Percentiles rank a stretch among this genome's conserved stretches.
phyloP scores from a whole-genome alignment of 176 grass and related monocot genomes.

The Eleusine coracana region DNA sequence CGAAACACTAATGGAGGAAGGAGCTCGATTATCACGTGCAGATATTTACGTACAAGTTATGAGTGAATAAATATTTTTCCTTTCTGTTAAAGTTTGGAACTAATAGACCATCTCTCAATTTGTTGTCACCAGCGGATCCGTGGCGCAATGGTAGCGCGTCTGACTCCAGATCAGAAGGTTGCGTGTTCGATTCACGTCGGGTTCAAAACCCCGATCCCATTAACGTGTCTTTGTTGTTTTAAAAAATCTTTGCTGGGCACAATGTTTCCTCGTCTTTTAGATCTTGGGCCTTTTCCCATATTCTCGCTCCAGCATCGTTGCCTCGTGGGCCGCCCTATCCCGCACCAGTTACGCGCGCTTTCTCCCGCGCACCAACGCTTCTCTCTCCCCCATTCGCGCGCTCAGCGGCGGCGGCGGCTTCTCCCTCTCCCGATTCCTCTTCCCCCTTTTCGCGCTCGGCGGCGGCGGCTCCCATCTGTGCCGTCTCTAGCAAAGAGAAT shows the following conservation, averaged over 20 bases:
- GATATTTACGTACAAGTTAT: no score
- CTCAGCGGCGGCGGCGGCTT: not conserved
- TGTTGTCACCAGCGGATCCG: slow-evolving; percentile 41
- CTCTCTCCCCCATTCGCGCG: not conserved
- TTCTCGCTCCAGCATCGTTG: not conserved
- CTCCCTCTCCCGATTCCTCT: not conserved
- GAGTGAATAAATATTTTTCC: no score
- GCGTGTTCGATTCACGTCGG: slow-evolving; percentile 99
- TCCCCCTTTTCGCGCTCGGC: not conserved
- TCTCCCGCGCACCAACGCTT: not conserved
- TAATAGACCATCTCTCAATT: no score
- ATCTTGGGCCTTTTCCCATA: not conserved
- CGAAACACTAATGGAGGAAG: no score
- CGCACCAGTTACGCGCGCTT: not conserved
- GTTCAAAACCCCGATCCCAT: slow-evolving; percentile 54
- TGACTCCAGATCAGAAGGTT: slow-evolving; percentile 99
- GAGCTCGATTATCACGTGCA: no score
- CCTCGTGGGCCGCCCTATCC: not conserved
- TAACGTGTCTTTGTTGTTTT: no score
- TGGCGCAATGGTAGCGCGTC: slow-evolving; percentile 99
- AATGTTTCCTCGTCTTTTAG: no score
- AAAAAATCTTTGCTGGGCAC: no score
- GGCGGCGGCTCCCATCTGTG: not conserved
- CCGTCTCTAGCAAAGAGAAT: not conserved
- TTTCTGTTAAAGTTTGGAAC: no score